A percentile compares a stretch with the other conserved stretches of the same genome.
Evolutionary conservation across 2,329 filamentous ascomycete genomes (phyloP).

Genomic region (Diaporthe capsici): DNA sequence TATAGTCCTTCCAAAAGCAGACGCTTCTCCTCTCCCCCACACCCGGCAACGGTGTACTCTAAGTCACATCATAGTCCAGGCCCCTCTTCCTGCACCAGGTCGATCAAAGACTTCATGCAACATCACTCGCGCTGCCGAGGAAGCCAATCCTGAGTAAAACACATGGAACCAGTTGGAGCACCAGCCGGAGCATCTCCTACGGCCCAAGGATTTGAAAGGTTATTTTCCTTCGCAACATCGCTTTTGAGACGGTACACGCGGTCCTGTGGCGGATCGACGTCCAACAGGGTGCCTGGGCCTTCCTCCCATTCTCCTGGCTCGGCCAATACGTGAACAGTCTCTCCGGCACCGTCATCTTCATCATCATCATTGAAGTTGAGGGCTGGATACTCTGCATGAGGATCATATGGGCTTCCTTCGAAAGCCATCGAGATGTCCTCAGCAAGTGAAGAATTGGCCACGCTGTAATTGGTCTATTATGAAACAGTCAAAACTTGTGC

Average conservation of each 20-base stretch:
- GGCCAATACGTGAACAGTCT: constrained; percentile 4
- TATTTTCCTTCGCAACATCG: constrained; percentile 8
- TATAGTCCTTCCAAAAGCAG: too few relatives aligned
- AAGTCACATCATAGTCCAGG: neutral
- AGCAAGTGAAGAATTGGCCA: constrained; percentile 13
- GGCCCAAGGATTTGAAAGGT: constrained; percentile 17
- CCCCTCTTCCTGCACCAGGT: neutral
- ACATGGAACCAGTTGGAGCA: constrained; percentile 16
- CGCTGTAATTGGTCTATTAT: constrained; percentile 14
- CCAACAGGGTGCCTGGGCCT: constrained; percentile 9
- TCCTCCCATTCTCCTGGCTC: constrained; percentile 19
- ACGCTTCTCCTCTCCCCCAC: too few relatives aligned
- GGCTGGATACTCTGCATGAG: constrained; percentile 7
- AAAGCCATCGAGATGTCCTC: constrained; percentile 22
- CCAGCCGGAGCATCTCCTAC: neutral
- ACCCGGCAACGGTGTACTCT: neutral
- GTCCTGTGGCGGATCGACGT: constrained; percentile 1
- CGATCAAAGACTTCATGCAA: neutral
- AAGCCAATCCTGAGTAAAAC: neutral
- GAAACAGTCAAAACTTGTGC: neutral
- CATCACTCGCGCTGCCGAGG: constrained; percentile 6
- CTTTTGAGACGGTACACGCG: constrained; percentile 19
- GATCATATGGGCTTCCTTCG: neutral
- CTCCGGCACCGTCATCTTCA: neutral
- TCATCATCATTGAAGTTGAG: constrained; percentile 4